Evolutionary conservation across 1,284 basidiomycete species (phyloP).

Genomic region (Volvariella surrecta): DNA sequence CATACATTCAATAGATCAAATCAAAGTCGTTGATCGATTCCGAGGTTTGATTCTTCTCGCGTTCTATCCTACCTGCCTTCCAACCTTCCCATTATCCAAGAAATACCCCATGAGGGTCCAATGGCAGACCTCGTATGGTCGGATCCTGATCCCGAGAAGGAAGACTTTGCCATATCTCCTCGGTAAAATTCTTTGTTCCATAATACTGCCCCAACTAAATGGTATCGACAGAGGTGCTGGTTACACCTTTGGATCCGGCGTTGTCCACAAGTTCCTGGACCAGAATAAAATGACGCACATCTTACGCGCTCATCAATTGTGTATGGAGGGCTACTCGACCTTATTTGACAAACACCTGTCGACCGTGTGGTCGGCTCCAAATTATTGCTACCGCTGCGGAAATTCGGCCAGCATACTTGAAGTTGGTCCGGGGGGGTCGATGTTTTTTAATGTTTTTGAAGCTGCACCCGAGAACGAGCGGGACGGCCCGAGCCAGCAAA

Average conservation of each 20-base stretch:
- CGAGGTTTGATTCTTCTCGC: conserved; percentile 48
- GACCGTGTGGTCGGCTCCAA: conserved; percentile 98
- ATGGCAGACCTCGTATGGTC: conserved; percentile 99
- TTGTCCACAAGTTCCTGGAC: conserved; percentile 96
- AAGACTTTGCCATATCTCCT: conserved; percentile 98
- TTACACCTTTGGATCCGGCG: conserved; percentile 97
- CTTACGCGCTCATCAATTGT: conserved; percentile 95
- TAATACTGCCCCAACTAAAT: conserved; percentile 10
- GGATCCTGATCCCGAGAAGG: conserved; percentile 98
- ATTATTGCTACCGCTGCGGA: conserved; percentile 97
- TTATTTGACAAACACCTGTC: conserved; percentile 93
- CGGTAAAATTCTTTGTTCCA: conserved; percentile 41
- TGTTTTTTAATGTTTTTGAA: conserved; percentile 98
- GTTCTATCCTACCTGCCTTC: conserved; percentile 12
- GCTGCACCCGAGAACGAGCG: conserved; percentile 97
- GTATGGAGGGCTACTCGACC: conserved; percentile 98
- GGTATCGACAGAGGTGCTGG: conserved; percentile 76
- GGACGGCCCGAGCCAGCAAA: conserved; percentile 71
- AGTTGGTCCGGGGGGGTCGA: conserved; percentile 83
- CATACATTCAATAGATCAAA: conserved; percentile 98
- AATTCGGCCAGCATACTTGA: conserved; percentile 97
- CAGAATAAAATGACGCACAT: conserved; percentile 97
- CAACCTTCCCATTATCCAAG: conserved; percentile 31
- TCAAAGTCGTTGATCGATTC: conserved; percentile 98
- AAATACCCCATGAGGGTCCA: conserved; percentile 98